Base-by-base conservation (phyloP, 805 yeast genomes). In the Saccharomyces jurei region DNA sequence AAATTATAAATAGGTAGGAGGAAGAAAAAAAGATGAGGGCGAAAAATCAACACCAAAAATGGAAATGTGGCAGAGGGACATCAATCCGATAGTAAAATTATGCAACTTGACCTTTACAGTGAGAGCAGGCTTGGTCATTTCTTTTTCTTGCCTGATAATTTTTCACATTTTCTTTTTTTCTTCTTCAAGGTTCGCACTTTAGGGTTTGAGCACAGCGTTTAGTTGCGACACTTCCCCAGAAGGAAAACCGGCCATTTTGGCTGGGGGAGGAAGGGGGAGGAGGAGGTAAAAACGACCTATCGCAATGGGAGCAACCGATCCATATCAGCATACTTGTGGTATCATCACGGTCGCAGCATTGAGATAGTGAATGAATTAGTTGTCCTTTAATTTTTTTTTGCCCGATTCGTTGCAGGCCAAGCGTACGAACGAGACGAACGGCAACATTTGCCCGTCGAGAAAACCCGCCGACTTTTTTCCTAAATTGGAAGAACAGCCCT, bases 141-240 rank as follows among this genome's bases (percentile, higher is more conserved):
- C 41, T 36, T 14, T 44, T 36, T 29, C 51, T 49, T 49, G 51
- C 51, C 41, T 36, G 44, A 36, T 36, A 36, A 17, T 36, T 36
- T 36, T 36, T 36, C 44, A 49, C 17, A 13, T 17, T 32, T 49
- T 49, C 44, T 49, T 49, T 49, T 49, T 49, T 30, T 49, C 32
- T 49, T 32, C 21, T 30, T 21, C 17, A 13, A 31, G 17, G 44
- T 36, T 6, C 25, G 6, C 22, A 36, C 6, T 36, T 36, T 36
- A 36, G 44, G 44, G 44, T 36, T 36, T 31, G 36, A 29, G 36
- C 22, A 36, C 22, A 36, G 41, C 22, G 41, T n/a, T 36, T 36
- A 6, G 41, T 36, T n/a, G 21, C 44, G 22, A 36, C 25, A 17
- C 25, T 36, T 36, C 44, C 44, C 44, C 44, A 36, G 44, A 17